These are phyloP conservation scores for Corymbia calophylla DNA, from an alignment of 441 rosid species.

Conservation along the genomic window DNA sequence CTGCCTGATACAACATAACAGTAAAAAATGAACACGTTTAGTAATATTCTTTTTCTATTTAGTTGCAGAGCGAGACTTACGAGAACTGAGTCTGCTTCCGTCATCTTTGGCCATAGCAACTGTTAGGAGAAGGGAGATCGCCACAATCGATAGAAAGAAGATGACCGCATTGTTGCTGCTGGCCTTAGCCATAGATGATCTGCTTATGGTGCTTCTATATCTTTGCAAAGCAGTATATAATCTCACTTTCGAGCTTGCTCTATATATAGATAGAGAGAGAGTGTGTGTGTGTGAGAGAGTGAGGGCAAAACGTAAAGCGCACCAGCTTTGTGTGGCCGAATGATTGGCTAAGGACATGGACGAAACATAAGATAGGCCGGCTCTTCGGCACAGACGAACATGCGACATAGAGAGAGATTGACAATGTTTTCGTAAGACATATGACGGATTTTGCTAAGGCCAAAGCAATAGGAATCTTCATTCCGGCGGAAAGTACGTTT, in stretches of 20 bases:
- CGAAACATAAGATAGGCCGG: background rate
- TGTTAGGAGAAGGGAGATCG: background rate
- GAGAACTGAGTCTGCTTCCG: background rate
- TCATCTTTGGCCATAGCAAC: background rate
- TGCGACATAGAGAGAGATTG: background rate
- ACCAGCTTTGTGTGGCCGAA: background rate
- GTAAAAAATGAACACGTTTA: background rate
- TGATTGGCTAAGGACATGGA: background rate
- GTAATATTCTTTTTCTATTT: background rate
- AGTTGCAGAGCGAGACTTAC: background rate
- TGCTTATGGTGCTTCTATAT: background rate
- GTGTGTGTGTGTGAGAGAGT: background rate
- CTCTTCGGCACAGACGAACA: background rate
- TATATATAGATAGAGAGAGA: too few relatives aligned
- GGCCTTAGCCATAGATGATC: background rate
- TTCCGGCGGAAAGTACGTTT: background rate
- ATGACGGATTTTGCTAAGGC: background rate
- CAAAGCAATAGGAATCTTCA: background rate
- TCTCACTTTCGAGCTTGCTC: background rate
- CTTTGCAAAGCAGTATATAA: background rate
- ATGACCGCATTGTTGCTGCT: background rate
- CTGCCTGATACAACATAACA: accelerated
- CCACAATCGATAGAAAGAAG: background rate
- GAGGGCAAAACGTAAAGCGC: background rate
- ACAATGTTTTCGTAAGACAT: background rate